Evolutionary conservation across 1,139 yeast genomes (phyloP).

Genomic region (Zygosaccharomyces pseudobailii): DNA sequence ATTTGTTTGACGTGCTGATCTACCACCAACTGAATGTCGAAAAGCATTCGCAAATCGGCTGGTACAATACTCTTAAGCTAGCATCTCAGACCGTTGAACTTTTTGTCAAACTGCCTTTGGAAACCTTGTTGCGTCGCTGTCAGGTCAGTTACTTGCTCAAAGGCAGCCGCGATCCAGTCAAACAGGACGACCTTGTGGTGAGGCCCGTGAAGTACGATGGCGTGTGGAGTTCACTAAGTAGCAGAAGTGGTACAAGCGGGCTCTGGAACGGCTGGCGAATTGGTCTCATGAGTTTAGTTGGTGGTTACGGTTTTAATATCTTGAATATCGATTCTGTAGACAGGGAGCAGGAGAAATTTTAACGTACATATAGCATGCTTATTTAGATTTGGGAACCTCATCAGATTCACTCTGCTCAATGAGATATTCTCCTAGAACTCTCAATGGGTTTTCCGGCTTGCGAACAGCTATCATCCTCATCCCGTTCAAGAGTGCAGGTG

Average conservation of each 20-base stretch:
- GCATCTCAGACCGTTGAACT: slow-evolving; percentile 60
- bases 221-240: slow-evolving; percentile 43
- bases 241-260: slow-evolving; percentile 37
- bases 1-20: slow-evolving; percentile 66
- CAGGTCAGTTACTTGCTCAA: slow-evolving; percentile 59
- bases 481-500: slow-evolving; percentile 64
- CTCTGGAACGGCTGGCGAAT: slow-evolving; percentile 91
- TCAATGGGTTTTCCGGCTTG: slow-evolving; percentile 66
- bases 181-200: slow-evolving; percentile 45
- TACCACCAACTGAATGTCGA: slow-evolving; percentile 66
- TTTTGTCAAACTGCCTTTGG: slow-evolving; percentile 77
- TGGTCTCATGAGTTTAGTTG: slow-evolving; percentile 70
- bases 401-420: slow-evolving; percentile 42
- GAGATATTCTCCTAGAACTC: slow-evolving; percentile 65
- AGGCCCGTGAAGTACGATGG: slow-evolving; percentile 51
- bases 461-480: slow-evolving; percentile 54
- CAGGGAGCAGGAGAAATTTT: slow-evolving; percentile 38
- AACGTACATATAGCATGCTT: slow-evolving; percentile 7
- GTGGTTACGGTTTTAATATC: slow-evolving; percentile 78
- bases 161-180: slow-evolving; percentile 31
- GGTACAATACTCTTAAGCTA: slow-evolving; percentile 51
- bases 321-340: slow-evolving; percentile 48
- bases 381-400: neutral
- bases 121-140: slow-evolving; percentile 77
- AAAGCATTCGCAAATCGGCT: slow-evolving; percentile 56